phyloP scores from a whole-genome alignment of 768 basidiomycete genomes.

The Asterophora lycoperdoides region DNA sequence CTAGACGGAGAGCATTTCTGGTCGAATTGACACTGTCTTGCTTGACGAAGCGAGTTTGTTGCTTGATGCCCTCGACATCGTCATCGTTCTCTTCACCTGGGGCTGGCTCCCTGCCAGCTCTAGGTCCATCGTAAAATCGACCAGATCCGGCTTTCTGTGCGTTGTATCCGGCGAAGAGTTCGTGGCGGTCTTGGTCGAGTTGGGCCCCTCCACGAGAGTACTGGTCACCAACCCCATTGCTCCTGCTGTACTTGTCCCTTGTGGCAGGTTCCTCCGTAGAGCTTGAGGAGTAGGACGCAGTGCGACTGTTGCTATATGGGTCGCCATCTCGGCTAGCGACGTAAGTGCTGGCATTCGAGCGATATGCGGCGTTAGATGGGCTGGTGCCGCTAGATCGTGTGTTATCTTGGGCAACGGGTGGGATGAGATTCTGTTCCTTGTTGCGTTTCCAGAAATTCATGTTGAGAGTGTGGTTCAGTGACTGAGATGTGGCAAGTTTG shows the following conservation, averaged over 20 bases:
- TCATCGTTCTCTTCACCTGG: conserved; percentile 77
- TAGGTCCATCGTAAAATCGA: conserved; percentile 66
- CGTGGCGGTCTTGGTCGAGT: conserved; percentile 57
- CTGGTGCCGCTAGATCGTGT: conserved; percentile 29
- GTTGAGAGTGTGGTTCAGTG: conserved; percentile 14
- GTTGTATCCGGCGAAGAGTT: conserved; percentile 73
- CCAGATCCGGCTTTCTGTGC: conserved; percentile 54
- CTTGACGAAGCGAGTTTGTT: conserved; percentile 82
- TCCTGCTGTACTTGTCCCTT: conserved; percentile 48
- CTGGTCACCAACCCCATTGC: conserved; percentile 53
- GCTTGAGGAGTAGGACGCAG: conserved; percentile 7
- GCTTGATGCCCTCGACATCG: conserved; percentile 92
- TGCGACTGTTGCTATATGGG: conserved; percentile 35
- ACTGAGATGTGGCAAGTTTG: too few relatives aligned
- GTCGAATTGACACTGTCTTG: conserved; percentile 89
- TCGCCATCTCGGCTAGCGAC: conserved; percentile 68
- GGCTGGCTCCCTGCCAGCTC: conserved; percentile 37
- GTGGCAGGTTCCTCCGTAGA: conserved; percentile 18
- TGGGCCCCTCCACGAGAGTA: conserved; percentile 61
- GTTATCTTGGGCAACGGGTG: conserved; percentile 49
- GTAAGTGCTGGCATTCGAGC: conserved; percentile 59
- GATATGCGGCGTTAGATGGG: conserved; percentile 39
- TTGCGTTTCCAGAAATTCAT: conserved; percentile 75
- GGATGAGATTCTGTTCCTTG: conserved; percentile 62
- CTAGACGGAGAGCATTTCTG: conserved; percentile 87